Conservation (phyloP, 805 yeast genomes). For the Metschnikowia arizonensis region DNA sequence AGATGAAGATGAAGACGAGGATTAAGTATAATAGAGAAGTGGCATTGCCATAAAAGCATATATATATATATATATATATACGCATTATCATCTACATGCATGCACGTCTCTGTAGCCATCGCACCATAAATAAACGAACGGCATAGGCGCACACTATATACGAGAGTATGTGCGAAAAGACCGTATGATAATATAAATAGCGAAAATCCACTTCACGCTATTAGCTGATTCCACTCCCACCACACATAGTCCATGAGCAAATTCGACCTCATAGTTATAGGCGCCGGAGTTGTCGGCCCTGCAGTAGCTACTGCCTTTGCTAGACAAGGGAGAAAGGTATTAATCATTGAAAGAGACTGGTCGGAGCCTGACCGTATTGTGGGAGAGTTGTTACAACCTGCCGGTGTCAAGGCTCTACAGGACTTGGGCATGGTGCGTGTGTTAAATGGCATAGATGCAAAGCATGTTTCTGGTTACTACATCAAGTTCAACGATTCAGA, state of each 20-base stretch:
- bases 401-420: conserved; percentile 81
- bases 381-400: conserved; percentile 96
- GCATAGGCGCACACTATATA: conserved; percentile 6
- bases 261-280: conserved; percentile 78
- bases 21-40: not conserved
- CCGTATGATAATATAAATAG: conserved; percentile 2
- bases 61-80: too few species aligned
- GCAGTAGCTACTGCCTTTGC: conserved; percentile 87
- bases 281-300: conserved; percentile 99
- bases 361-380: conserved; percentile 91
- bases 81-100: not conserved
- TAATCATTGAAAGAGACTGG: conserved; percentile 85
- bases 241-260: not conserved
- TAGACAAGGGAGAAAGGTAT: conserved; percentile 80
- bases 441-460: conserved; percentile 71
- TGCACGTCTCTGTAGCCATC: conserved; percentile 5
- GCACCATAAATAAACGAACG: conserved; percentile 2
- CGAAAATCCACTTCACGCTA: not conserved
- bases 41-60: not conserved
- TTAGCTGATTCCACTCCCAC: not conserved
- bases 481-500: conserved; percentile 59
- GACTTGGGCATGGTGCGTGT: conserved; percentile 81
- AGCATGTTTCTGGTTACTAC: conserved; percentile 74
- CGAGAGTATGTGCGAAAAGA: conserved; percentile 2
- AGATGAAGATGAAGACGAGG: conserved; percentile 22